Evolutionary conservation across 2,329 filamentous ascomycete species (phyloP), one percentile per base, ranked within the genome.

Genomic region (Thyridium curvatum): DNA sequence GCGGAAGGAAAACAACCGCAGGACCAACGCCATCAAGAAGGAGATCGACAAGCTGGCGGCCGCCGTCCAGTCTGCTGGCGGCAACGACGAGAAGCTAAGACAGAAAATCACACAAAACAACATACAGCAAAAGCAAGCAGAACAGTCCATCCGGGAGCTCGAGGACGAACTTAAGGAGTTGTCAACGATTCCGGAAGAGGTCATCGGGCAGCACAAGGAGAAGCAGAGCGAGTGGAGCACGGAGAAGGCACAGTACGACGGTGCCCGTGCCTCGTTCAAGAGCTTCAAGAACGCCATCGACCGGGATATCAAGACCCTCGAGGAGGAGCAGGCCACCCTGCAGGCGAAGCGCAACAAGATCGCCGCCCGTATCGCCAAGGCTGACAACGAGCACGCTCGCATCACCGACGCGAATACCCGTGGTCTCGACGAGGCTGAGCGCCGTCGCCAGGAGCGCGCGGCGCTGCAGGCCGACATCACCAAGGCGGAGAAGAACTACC

Each of bases 31-130:
- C 15, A 63, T 86, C 49, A 81, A 76, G 52, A 86, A 82, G 58
- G 86, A 91, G 51, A 84, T 86, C 45, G 84, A 89, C 51, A 74
- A 73, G 36, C 70, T 86, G 30, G 74, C 76, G 43, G 72, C 72
- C 42, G 79, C 81, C 46, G 75, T 87, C 34, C 71, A 80, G 41
- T 82, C 82, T 29, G 73, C 77, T 13, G 84, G 84, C 45, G 81
- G 82, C 42, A 81, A 79, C 48, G 86, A 91, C 58, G 86, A 90
- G 53, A 83, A 85, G 55, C 74, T 83, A 50, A 74, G 78, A 48
- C 82, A 87, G 55, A 85, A 87, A 58, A 77, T 86, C 34, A 74
- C 81, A 45, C 86, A 90, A 58, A 82, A 86, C 54, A 79, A 76
- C 41, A 84, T 84, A 40, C 83, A 85, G 56, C 83, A 84, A 60